Percentiles rank a stretch among this genome's conserved stretches.
Conservation (phyloP, 2,329 filamentous ascomycete species). For the Trichoderma brevicompactum region DNA sequence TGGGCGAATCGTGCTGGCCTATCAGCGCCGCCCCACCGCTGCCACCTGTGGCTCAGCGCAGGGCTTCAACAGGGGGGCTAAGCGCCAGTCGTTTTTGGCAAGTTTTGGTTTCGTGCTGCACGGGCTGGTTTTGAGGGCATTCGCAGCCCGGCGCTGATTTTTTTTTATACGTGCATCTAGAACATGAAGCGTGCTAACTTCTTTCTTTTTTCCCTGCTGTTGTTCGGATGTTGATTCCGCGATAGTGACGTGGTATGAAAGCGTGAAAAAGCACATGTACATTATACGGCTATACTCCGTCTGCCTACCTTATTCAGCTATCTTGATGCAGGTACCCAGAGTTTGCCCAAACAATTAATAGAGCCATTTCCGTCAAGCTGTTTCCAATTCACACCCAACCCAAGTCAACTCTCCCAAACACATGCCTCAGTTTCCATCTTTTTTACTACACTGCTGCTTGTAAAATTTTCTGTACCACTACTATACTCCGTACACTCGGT, state of each 20-base stretch:
- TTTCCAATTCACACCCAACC: background rate
- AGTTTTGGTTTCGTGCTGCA: background rate
- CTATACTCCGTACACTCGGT: background rate
- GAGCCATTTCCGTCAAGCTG: background rate
- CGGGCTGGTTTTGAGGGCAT: background rate
- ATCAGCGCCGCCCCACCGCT: conserved; percentile 34
- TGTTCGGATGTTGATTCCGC: conserved; percentile 1
- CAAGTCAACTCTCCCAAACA: background rate
- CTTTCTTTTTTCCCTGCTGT: background rate
- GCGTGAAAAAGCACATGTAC: too few species aligned
- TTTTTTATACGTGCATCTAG: too few species aligned
- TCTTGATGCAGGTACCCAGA: too few species aligned
- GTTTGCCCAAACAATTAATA: background rate
- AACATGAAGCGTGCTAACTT: too few species aligned
- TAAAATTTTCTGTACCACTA: background rate
- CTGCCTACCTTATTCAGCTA: background rate
- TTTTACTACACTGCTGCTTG: background rate
- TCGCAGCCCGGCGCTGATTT: background rate
- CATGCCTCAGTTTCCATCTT: background rate
- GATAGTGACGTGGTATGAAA: background rate
- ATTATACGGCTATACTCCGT: background rate
- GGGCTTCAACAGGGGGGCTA: background rate
- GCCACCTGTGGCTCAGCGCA: conserved; percentile 23
- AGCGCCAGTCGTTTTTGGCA: conserved; percentile 12
- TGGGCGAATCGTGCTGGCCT: conserved; percentile 34